A percentile compares a stretch with the other conserved stretches of the same genome.
Evolutionary conservation across 2,329 filamentous ascomycete species (phyloP).

Genomic region (Trichoderma semiorbis): DNA sequence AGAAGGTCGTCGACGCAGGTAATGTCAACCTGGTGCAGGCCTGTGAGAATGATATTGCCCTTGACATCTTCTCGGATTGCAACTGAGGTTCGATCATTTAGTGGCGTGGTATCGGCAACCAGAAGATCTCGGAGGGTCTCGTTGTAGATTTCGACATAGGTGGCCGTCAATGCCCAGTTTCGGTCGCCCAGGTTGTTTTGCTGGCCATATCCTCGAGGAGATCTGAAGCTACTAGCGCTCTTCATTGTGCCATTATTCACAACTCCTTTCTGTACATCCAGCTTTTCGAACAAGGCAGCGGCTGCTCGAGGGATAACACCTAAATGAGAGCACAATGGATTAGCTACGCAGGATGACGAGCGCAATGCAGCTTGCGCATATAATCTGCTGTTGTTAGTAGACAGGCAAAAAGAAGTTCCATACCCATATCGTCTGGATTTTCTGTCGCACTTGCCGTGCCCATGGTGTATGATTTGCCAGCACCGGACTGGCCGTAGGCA

Average conservation of each 20-base stretch:
- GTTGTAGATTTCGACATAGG: constrained; percentile 97
- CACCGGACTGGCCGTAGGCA: constrained; percentile 95
- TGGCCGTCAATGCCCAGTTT: constrained; percentile 88
- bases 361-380: not conserved
- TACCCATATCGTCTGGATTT: constrained; percentile 73
- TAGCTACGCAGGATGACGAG: not conserved
- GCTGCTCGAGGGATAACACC: constrained; percentile 95
- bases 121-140: constrained; percentile 90
- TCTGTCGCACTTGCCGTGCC: constrained; percentile 87
- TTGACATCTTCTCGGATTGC: constrained; percentile 91
- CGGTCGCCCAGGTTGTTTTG: constrained; percentile 58
- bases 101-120: constrained; percentile 67
- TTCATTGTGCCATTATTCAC: constrained; percentile 47
- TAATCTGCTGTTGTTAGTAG: not conserved
- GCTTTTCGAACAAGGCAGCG: constrained; percentile 78
- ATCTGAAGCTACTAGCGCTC: constrained; percentile 58
- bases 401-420: constrained; percentile 31
- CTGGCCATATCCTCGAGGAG: constrained; percentile 66
- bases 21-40: constrained; percentile 81
- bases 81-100: constrained; percentile 71
- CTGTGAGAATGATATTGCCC: constrained; percentile 90
- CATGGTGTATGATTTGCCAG: constrained; percentile 99
- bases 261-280: constrained; percentile 59
- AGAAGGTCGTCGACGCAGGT: constrained; percentile 90
- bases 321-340: constrained; percentile 33